A percentile compares a stretch with the other conserved stretches of the same genome.
These are phyloP conservation scores for Phialophora tarda DNA, from an alignment of 2,329 filamentous ascomycete species.

Conservation along the genomic window DNA sequence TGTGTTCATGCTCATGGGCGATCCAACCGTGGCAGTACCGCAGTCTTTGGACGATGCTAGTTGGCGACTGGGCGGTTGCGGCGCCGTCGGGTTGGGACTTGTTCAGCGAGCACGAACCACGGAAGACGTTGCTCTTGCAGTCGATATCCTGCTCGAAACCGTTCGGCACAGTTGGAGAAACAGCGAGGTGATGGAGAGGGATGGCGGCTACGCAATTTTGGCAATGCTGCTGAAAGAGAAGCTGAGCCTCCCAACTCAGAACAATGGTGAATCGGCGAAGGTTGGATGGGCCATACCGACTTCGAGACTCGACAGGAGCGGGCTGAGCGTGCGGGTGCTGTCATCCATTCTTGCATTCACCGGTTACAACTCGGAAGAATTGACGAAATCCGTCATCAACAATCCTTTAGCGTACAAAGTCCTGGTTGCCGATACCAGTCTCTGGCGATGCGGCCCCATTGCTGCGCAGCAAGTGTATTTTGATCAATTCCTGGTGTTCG, in stretches of 20 bases:
- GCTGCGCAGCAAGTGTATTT: conserved; percentile 89
- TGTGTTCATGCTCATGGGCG: conserved; percentile 79
- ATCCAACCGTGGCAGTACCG: conserved; percentile 79
- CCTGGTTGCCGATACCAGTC: conserved; percentile 87
- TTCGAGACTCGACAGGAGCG: conserved; percentile 55
- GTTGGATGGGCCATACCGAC: conserved; percentile 39
- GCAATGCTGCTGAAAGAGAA: conserved; percentile 84
- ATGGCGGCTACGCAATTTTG: conserved; percentile 90
- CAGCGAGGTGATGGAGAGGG: conserved; percentile 96
- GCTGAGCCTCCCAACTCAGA: conserved; percentile 50
- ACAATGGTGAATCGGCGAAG: conserved; percentile 29
- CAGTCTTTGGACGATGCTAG: conserved; percentile 88
- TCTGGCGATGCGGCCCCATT: conserved; percentile 81
- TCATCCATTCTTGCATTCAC: conserved; percentile 82
- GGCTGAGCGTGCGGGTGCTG: conserved; percentile 66
- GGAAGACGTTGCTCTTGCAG: conserved; percentile 74
- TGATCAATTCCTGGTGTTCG: conserved; percentile 86
- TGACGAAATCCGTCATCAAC: conserved; percentile 88
- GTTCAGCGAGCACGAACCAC: conserved; percentile 75
- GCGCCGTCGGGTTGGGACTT: conserved; percentile 81
- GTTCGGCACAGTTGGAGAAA: conserved; percentile 94
- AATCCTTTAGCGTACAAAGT: conserved; percentile 95
- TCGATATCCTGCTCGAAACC: conserved; percentile 83
- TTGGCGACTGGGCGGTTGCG: conserved; percentile 92
- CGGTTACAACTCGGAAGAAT: conserved; percentile 80